Evolutionary conservation across 192 early-diverging fungal genomes (phyloP), one percentile per base, ranked within the genome.

Genomic region (Coemansia sp.): DNA sequence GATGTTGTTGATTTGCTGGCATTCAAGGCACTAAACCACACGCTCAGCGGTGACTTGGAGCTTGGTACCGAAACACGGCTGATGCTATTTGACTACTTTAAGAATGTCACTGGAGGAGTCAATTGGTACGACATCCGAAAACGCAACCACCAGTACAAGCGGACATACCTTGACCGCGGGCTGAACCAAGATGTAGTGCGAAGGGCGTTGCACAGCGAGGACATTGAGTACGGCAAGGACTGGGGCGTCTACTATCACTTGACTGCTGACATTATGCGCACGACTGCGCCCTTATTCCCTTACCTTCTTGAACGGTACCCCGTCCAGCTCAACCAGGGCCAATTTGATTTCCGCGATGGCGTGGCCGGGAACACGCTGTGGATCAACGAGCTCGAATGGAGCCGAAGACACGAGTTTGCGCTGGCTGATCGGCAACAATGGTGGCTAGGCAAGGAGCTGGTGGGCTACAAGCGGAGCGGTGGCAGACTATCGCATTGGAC

Each of bases 291-390:
- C 25, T 65, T 84, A 45, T 75, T 90, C 4, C 73, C 74, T 0
- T 25, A 59, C 6, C 61, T 92, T 21, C 64, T 92, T 22, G 69
- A 82, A 36, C 57, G 63, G 21, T 79, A 80, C 53, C 51, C 59
- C 3, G 83, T 89, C 18, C 45, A 88, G 22, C 72, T 88, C 6
- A 87, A 66, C 56, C 90, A 93, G 66, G 90, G 86, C 4, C 80
- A 91, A 41, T 90, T 90, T 71, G 90, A 93, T 72, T 90, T 86
- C 58, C 80, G 90, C 34, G 90, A 93, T 51, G 90, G 85, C 4
- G 77, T 86, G 11, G 58, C 82, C 13, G 82, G 81, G 1, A 83
- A 79, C 15, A 84, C 67, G 10, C 59, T 79, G 35, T 93, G 88
- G 87, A 85, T 93, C 60, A 79, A 84, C 21, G 60, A 62, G 15